These are phyloP conservation scores for Agastache rugosa DNA, from an alignment of 257 asterid species.

Conservation along the genomic window DNA sequence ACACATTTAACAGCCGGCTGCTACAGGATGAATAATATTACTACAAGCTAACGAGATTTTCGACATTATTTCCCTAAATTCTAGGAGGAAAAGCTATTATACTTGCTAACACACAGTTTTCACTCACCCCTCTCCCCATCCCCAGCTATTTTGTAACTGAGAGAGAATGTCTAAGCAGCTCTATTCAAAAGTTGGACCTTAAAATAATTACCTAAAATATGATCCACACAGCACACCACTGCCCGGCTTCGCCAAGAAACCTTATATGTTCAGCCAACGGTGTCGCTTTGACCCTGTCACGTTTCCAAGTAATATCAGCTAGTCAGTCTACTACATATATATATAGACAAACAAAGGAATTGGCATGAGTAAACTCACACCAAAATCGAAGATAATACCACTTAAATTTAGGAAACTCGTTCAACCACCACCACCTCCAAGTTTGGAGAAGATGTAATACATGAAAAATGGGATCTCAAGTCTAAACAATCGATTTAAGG, in stretches of 20 bases:
- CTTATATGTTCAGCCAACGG: not conserved
- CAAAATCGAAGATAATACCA: not conserved
- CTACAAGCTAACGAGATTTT: slow-evolving; percentile 27
- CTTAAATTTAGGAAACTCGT: not conserved
- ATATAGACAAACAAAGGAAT: not conserved
- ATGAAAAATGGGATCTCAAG: not conserved
- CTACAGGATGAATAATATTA: slow-evolving; percentile 28
- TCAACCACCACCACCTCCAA: not conserved
- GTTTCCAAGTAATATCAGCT: slow-evolving; percentile 6
- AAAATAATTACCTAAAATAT: slow-evolving; percentile 14
- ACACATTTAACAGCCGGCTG: slow-evolving; percentile 28
- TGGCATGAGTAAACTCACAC: not conserved
- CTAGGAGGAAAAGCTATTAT: slow-evolving; percentile 17
- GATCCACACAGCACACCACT: not conserved
- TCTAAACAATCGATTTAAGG: not conserved
- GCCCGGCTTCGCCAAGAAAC: slow-evolving; percentile 18
- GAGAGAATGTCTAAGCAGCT: slow-evolving; percentile 13
- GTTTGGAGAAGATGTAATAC: no score
- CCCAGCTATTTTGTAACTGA: slow-evolving; percentile 27
- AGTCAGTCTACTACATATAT: not conserved
- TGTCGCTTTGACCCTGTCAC: not conserved
- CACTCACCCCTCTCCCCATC: not conserved
- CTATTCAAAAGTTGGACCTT: not conserved
- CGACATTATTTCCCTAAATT: slow-evolving; percentile 25
- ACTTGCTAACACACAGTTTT: slow-evolving; percentile 2